Conservation (phyloP, 306 rosid genomes). For the Spatholobus suberectus region DNA sequence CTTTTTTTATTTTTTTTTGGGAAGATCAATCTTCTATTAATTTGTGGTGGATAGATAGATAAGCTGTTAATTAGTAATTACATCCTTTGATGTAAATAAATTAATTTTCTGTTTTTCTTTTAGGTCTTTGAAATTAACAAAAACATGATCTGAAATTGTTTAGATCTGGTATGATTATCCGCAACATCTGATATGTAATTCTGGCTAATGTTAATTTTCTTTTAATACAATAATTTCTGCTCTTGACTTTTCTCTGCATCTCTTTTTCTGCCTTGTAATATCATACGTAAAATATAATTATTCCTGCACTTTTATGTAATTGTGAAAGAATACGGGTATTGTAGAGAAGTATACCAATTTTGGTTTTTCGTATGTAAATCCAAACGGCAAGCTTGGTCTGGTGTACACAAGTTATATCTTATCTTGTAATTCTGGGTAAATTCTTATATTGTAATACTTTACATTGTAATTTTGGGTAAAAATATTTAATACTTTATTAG, state of each 20-base stretch:
- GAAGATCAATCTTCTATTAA: slow-evolving; percentile 36
- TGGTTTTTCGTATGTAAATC: background rate
- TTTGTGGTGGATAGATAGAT: slow-evolving; percentile 44
- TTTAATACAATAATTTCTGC: background rate
- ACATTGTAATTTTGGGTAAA: no score
- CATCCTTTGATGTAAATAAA: slow-evolving; percentile 40
- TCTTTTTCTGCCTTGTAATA: no score
- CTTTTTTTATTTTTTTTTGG: background rate
- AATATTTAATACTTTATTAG: no score
- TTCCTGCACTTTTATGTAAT: no score
- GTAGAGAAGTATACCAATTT: background rate
- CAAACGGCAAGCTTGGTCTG: background rate
- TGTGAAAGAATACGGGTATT: no score
- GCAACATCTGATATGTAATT: slow-evolving; percentile 38
- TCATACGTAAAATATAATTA: no score
- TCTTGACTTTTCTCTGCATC: background rate
- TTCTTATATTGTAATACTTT: no score
- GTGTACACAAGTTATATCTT: background rate
- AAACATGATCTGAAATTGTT: slow-evolving; percentile 19
- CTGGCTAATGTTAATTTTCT: slow-evolving; percentile 2
- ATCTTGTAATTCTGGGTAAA: background rate
- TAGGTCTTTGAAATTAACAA: slow-evolving; percentile 5
- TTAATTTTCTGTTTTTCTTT: background rate
- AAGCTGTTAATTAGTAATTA: slow-evolving; percentile 12
- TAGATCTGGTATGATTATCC: slow-evolving; percentile 26